Evolutionary conservation across 176 grass and related monocot genomes (phyloP), one percentile per base, ranked within the genome.

Genomic region (Lolium rigidum): DNA sequence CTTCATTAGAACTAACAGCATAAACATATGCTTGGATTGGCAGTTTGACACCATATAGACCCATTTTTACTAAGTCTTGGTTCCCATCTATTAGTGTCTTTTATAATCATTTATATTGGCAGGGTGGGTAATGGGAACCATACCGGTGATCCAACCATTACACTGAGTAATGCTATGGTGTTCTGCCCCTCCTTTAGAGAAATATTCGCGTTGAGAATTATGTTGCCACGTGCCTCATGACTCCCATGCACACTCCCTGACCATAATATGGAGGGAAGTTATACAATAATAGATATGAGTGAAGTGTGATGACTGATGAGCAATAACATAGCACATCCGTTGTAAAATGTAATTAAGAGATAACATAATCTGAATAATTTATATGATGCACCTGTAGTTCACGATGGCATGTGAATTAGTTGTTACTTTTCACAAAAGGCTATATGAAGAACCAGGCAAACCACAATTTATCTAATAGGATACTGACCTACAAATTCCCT

Each of bases 131-230:
- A 6, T 63, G 76, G 65, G 47, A 84, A 91, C 78, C 85, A 84
- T 91, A 98, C 96, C 84, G 91, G 93, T n/a, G 94, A 90, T 85
- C 96, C 96, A 25, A 98, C 93, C 96, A 98, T 95, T 71, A 85
- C 93, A 79, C 90, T 98, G 48, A 98, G 76, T 82, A 98, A 91
- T 68, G 93, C 88, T 79, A 98, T 95, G 80, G 47, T 89, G 49
- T 98, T 98, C 39, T 87, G 65, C 48, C 91, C 93, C 87, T 91
- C 43, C 16, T 61, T 86, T 7, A 93, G 76, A 47, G 74, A 78
- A 80, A 98, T 92, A 15, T 69, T 65, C 0, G 57, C 25, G 8
- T 90, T 82, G 38, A 98, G 90, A 80, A 78, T 83, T 44, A 91
- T 88, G 28, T 58, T 46, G 38, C 26, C 43, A 84, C 48, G 84